phyloP scores from a whole-genome alignment of 768 basidiomycete species.

The Kwoniella bestiolae region DNA sequence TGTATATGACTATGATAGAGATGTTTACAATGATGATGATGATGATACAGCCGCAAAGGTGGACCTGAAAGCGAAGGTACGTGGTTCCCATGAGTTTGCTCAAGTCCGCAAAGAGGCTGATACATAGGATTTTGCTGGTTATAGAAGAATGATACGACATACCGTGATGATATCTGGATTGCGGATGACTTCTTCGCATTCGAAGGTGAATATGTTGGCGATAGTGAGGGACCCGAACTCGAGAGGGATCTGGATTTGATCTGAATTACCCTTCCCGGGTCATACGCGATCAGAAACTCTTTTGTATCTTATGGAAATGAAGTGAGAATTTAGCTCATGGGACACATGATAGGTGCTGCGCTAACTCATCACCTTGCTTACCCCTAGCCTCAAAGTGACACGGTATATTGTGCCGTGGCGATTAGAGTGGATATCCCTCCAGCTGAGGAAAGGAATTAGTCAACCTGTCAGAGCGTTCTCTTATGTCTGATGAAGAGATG shows the following conservation, averaged over 20 bases:
- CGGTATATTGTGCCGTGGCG: neutral
- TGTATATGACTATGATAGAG: neutral
- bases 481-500: too few species aligned
- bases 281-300: neutral
- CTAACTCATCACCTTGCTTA: too few species aligned
- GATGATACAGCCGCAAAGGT: neutral
- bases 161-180: neutral
- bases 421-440: neutral
- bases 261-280: neutral
- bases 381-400: neutral
- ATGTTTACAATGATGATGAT: neutral
- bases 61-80: neutral
- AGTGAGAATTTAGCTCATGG: neutral
- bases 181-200: neutral
- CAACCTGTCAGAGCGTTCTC: too few species aligned
- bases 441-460: neutral
- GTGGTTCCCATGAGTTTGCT: neutral
- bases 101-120: too few species aligned
- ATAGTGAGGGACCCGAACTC: neutral
- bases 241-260: neutral
- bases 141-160: neutral
- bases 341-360: too few species aligned
- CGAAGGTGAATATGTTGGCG: neutral
- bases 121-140: neutral
- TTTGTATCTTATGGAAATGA: conserved; percentile 3